These are phyloP conservation scores for Gracilaria domingensis DNA, from an alignment of 23 red algal species.

Conservation along the genomic window DNA sequence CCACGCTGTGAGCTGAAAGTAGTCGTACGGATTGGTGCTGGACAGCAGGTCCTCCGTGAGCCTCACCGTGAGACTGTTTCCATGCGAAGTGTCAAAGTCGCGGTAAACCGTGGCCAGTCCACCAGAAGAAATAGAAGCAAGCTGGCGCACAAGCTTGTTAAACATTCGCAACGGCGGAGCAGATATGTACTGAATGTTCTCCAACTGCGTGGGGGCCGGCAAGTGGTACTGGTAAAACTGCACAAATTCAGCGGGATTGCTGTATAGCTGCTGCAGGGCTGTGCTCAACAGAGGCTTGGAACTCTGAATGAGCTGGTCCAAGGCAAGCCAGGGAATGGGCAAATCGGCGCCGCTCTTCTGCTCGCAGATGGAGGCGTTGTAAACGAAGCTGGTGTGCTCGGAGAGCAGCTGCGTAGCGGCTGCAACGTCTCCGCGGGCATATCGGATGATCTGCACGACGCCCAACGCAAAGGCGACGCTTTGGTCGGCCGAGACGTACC, in stretches of 20 bases:
- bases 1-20: too few species aligned
- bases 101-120: not conserved
- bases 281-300: not conserved
- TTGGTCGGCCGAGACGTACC: not conserved
- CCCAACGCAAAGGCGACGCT: not conserved
- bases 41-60: not conserved
- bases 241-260: not conserved
- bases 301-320: not conserved
- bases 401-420: not conserved
- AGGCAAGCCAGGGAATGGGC: not conserved
- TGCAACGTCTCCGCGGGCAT: not conserved
- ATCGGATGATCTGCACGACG: conserved; percentile 7
- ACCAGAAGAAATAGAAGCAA: conserved; percentile 11
- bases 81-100: not conserved
- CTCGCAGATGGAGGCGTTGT: not conserved
- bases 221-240: conserved; percentile 32
- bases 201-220: conserved; percentile 3
- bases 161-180: not conserved
- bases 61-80: not conserved
- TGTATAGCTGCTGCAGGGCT: not conserved
- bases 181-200: conserved; percentile 2
- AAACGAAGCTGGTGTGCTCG: not conserved
- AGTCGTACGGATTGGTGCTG: conserved; percentile 2
- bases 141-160: not conserved
- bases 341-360: not conserved